Base-by-base conservation (phyloP, 371 early-diverging fungal genomes). In the Smittium culicis region DNA sequence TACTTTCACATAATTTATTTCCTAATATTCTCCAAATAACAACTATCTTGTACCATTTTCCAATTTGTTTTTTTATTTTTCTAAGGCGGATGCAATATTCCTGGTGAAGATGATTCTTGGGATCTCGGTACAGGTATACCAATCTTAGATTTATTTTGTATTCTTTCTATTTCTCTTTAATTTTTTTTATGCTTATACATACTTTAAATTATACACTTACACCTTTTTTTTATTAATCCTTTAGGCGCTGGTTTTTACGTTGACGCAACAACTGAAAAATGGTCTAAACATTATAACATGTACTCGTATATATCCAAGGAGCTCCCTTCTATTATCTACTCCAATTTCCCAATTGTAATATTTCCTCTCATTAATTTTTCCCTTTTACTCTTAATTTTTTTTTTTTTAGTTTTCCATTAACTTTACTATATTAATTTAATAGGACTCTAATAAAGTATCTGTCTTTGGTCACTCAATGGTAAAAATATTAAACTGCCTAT, bases 401-500 rank as follows among this genome's bases (percentile, higher is more conserved):
- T 45, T 20, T 45, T 20, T 45, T 20, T 45, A 5, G 5, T 20
- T 45, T 20, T 45, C 45, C 20, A 20, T 45, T 45, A 5, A 11
- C 20, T 45, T 45, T 45, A 11, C 45, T 20, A 5, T 20, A 5
- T 20, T 45, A 11, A 11, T 45, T 20, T 45, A 5, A 11, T 59
- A 59, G 78, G 90, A 92, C 72, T 69, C 68, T 30, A 66, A 74
- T 2, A 85, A 86, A 61, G 73, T 85, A 1, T 83, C 86, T 14
- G 78, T 93, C 31, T 84, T 85, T 72, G 92, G 93, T 1, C 92
- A 92, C 74, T 86, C 87, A 0, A 89, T 92, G 89, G 60, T 59
- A 11, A 25, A 25, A 20, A 54, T 25, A 54, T 54, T 54, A 25
- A 20, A 25, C 25, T 68, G 45, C 29, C 45, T 62, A 32, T n/a